These are phyloP conservation scores for Prunus salicina DNA, from an alignment of 306 rosid genomes.

Conservation along the genomic window DNA sequence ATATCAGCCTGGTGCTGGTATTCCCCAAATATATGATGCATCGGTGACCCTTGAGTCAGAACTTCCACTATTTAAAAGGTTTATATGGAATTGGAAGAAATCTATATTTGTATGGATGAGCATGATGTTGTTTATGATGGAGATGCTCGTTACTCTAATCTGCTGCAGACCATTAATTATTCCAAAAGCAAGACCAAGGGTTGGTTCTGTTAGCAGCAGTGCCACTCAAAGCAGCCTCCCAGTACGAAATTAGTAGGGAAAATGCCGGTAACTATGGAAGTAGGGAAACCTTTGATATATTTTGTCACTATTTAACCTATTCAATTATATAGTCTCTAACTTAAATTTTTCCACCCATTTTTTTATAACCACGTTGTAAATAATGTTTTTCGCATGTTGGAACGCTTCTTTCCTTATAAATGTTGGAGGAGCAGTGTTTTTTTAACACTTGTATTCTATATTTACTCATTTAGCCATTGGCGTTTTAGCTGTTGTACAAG, in stretches of 20 bases:
- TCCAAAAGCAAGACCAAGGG: conserved; percentile 53
- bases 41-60: conserved; percentile 49
- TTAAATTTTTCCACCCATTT: background rate
- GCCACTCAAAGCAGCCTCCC: conserved; percentile 15
- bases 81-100: conserved; percentile 79
- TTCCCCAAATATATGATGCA: conserved; percentile 80
- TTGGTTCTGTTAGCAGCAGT: conserved; percentile 25
- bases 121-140: conserved; percentile 45
- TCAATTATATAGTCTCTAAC: conserved; percentile 5
- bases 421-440: background rate
- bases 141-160: conserved; percentile 46
- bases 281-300: conserved; percentile 14
- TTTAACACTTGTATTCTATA: background rate
- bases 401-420: background rate
- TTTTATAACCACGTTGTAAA: background rate
- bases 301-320: conserved; percentile 12
- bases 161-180: conserved; percentile 62
- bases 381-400: background rate
- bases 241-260: conserved; percentile 21
- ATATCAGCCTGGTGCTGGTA: conserved; percentile 70
- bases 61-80: conserved; percentile 58
- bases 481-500: background rate
- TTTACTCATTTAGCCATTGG: background rate
- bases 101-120: conserved; percentile 65
- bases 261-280: conserved; percentile 12